Percentiles rank a stretch among this genome's conserved stretches.
Evolutionary conservation across 148 eudicot genomes (phyloP).

Genomic region (Fagopyrum esculentum): DNA sequence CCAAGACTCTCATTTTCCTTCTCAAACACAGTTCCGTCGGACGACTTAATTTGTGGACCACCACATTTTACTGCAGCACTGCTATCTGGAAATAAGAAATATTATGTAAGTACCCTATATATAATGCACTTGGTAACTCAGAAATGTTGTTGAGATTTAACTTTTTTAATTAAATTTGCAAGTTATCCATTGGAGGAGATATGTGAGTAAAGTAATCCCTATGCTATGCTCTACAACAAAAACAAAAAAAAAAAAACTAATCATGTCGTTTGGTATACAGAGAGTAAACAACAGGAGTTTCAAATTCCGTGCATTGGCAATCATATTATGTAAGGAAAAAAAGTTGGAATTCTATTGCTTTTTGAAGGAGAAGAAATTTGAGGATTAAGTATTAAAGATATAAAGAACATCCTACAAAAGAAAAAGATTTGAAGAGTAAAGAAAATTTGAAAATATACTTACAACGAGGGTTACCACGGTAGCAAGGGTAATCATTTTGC

Average conservation of each 20-base stretch:
- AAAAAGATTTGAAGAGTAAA: not conserved
- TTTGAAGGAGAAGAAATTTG: not conserved
- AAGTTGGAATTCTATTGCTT: not conserved
- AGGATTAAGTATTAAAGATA: not conserved
- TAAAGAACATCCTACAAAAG: not conserved
- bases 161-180: too few species aligned
- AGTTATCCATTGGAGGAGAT: too few species aligned
- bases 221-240: too few species aligned
- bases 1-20: not conserved
- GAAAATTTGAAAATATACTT: conserved; percentile 15
- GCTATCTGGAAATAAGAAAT: conserved; percentile 39
- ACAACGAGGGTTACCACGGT: conserved; percentile 29
- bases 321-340: not conserved
- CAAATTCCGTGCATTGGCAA: too few species aligned
- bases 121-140: not conserved
- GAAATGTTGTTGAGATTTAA: too few species aligned
- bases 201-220: too few species aligned
- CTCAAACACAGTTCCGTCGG: not conserved
- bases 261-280: too few species aligned
- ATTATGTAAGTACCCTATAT: not conserved
- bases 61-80: conserved; percentile 34
- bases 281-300: too few species aligned
- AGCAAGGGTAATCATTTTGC: conserved; percentile 32
- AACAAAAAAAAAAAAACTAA: too few species aligned
- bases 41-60: not conserved